Percentiles rank a stretch among this genome's conserved stretches.
Evolutionary conservation across 495 filamentous ascomycete species (phyloP).

Genomic region (Chaetomium tenue): DNA sequence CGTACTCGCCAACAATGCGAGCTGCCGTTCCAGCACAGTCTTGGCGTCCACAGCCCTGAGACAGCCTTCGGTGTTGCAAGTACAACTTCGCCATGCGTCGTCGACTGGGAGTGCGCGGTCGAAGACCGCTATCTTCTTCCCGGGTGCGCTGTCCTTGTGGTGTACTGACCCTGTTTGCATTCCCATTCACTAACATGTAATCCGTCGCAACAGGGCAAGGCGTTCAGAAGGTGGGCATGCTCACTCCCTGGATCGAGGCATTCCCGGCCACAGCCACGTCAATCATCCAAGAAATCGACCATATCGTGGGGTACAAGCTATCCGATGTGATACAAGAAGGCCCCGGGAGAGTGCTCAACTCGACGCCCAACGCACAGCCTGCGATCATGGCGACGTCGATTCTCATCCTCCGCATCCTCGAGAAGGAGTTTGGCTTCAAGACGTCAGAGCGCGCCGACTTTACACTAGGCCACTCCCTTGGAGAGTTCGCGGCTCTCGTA

Average conservation of each 20-base stretch:
- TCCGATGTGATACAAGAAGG: conserved; percentile 78
- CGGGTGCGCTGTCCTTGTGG: conserved; percentile 55
- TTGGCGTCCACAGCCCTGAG: conserved; percentile 12
- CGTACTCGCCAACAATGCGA: conserved; percentile 14
- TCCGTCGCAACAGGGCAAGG: conserved; percentile 67
- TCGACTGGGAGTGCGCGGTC: conserved; percentile 40
- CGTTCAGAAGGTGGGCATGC: conserved; percentile 92
- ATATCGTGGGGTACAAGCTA: conserved; percentile 63
- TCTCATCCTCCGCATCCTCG: conserved; percentile 84
- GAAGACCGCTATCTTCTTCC: conserved; percentile 81
- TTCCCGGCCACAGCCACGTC: conserved; percentile 72
- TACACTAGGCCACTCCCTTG: conserved; percentile 89
- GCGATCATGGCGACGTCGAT: conserved; percentile 94
- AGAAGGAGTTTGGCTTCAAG: conserved; percentile 78
- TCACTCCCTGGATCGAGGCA: conserved; percentile 73
- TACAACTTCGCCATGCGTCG: conserved; percentile 25
- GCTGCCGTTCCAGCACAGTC: conserved; percentile 15
- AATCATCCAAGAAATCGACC: conserved; percentile 81
- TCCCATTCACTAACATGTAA: neutral
- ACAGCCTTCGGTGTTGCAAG: conserved; percentile 10
- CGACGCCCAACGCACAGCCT: conserved; percentile 86
- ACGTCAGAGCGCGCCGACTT: conserved; percentile 67
- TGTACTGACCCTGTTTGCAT: neutral
- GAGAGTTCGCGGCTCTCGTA: conserved; percentile 90
- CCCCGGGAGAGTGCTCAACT: conserved; percentile 69